Percentiles rank a stretch among this genome's conserved stretches.
phyloP scores from a whole-genome alignment of 2,329 filamentous ascomycete genomes.

The Pyrenochaeta sp. region DNA sequence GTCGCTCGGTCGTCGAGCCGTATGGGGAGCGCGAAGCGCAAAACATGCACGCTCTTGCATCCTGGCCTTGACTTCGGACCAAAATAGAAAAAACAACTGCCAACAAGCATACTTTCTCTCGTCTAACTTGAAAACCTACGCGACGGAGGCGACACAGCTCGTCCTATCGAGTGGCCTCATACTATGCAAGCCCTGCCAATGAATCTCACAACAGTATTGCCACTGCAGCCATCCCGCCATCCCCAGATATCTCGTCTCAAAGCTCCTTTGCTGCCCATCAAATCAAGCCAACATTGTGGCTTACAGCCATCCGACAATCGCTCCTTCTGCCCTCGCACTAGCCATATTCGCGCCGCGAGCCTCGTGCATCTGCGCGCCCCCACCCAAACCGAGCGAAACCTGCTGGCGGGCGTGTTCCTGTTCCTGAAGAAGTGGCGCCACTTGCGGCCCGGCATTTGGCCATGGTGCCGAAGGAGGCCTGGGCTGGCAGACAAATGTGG shows the following conservation, averaged over 20 bases:
- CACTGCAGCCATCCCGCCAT: slow-evolving; percentile 9
- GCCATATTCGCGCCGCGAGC: slow-evolving; percentile 9
- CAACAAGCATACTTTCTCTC: slow-evolving; percentile 11
- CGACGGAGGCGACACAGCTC: slow-evolving; percentile 4
- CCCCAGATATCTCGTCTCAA: no score
- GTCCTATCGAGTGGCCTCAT: slow-evolving; percentile 14
- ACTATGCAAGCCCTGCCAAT: slow-evolving; percentile 4
- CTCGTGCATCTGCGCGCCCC: slow-evolving; percentile 15
- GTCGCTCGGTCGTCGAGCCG: slow-evolving; percentile 7
- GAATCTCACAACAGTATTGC: slow-evolving; percentile 2
- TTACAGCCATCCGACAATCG: slow-evolving; percentile 10
- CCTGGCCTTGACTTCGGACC: slow-evolving; percentile 3
- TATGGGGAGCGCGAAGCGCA: slow-evolving; percentile 1
- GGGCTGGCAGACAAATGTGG: no score
- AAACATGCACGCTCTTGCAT: neutral
- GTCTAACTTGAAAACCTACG: slow-evolving; percentile 2
- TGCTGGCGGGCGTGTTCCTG: slow-evolving; percentile 14
- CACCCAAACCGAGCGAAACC: slow-evolving; percentile 16
- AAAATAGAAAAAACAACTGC: slow-evolving; percentile 16
- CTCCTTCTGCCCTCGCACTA: slow-evolving; percentile 15
- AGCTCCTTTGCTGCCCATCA: slow-evolving; percentile 4
- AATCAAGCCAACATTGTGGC: slow-evolving; percentile 9
- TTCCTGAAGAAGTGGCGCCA: slow-evolving; percentile 29
- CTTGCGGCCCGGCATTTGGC: slow-evolving; percentile 17
- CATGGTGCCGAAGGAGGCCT: slow-evolving; percentile 13